These are phyloP conservation scores for Colletotrichum noveboracense DNA, from an alignment of 2,329 filamentous ascomycete genomes.

Conservation along the genomic window DNA sequence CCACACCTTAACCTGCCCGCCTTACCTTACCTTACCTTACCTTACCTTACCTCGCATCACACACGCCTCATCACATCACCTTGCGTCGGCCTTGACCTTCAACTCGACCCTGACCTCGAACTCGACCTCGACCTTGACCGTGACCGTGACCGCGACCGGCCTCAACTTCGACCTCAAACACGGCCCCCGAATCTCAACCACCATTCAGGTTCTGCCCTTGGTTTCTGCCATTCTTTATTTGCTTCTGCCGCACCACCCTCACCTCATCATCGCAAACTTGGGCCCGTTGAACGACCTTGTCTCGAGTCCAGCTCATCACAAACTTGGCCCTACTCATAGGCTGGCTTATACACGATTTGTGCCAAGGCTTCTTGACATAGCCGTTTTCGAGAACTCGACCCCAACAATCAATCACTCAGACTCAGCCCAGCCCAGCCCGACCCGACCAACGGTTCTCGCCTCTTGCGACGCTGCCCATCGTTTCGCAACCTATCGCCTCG, in stretches of 20 bases:
- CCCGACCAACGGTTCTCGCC: constrained; percentile 19
- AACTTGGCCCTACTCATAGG: not conserved
- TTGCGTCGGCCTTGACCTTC: not conserved
- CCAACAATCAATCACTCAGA: not conserved
- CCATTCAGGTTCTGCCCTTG: not conserved
- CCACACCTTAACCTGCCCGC: not conserved
- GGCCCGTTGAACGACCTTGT: not conserved
- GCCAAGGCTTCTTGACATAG: not conserved
- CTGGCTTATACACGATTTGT: not conserved
- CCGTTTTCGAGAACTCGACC: not conserved
- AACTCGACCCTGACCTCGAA: not conserved
- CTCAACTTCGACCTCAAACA: not conserved
- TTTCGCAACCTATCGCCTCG: constrained; percentile 4
- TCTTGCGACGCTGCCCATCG: constrained; percentile 10
- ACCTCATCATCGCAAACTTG: not conserved
- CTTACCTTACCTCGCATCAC: not conserved
- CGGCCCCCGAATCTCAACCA: not conserved
- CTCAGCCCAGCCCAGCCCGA: constrained; percentile 1
- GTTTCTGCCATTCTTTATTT: not conserved
- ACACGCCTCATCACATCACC: constrained; percentile 4
- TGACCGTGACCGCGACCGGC: not conserved
- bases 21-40: not conserved
- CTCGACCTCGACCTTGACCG: not conserved
- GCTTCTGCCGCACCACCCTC: not conserved
- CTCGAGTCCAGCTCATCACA: not conserved